Base-by-base conservation (phyloP, 768 basidiomycete species). In the Cantharellus cinnabarinus region DNA sequence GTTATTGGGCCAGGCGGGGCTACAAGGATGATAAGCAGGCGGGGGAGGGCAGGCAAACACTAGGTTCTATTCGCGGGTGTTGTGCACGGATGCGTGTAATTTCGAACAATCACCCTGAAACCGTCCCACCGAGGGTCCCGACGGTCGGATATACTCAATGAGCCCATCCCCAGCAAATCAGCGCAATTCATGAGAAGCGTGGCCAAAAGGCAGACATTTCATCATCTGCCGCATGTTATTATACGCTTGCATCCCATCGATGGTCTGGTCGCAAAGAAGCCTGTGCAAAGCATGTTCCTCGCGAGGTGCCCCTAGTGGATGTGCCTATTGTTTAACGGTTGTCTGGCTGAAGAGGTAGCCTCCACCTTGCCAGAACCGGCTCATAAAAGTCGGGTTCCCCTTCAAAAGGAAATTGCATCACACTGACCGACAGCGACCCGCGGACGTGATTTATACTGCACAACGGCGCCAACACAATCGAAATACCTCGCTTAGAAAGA, bases 221-320 rank as follows among this genome's bases (percentile, higher is more conserved):
- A 7, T 14, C 7, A 10, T 37, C 35, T 40, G 87, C 87, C 84
- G 75, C 85, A 90, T 82, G 59, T 76, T 73, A 64, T 89, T 88
- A 70, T 85, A 89, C 3, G 85, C 88, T 59, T 80, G 78, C 34
- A 89, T 88, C 0, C 88, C 84, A 64, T 90, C 83, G 59, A 90
- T 78, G 3, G 86, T 85, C 58, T 76, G 78, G 55, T 88, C 88
- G 60, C 88, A 80, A 41, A 88, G 88, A 38, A 89, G 66, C 56
- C 77, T 75, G 59, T 76, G 73, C 4, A 90, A 70, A 1, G 87
- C 88, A 55, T 86, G 76, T 66, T 88, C 85, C 67, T 89, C 88
- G 41, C 89, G 70, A 15, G 87, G 84, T 56, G 88, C 71, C 35
- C 79, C 87, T 86, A 42, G 60, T 4, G 41, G 38, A 50, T 38